Base-by-base conservation (phyloP, 2,329 filamentous ascomycete species). In the Nannizziopsis barbatae region DNA sequence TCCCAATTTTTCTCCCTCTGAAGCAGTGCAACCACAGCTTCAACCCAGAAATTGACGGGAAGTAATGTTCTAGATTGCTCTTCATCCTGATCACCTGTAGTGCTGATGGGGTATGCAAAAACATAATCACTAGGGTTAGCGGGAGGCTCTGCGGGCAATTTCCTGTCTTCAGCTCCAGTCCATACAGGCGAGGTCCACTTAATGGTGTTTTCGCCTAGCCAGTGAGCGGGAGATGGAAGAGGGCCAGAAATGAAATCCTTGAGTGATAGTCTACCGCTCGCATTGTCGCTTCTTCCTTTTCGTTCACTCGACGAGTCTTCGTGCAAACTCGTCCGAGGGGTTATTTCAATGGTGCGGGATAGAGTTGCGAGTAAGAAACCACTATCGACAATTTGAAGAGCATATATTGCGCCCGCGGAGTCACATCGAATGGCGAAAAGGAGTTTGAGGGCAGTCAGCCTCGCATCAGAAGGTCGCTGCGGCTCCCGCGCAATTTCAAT, bases 351-450 rank as follows among this genome's bases (percentile, higher is more conserved):
- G 5, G 75, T 80, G 33, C 87, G 80, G 56, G 80, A 83, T 8
- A 95, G 69, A 5, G 82, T 75, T 12, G 79, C 75, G 22, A 88
- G 86, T 18, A 95, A 71, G 46, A 79, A 79, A 54, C 83, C 79
- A 22, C 80, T 83, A 61, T 94, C 86, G 1, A 83, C 79, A 27
- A 79, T 76, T 31, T 77, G 68, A 6, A 80, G 80, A 46, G 95
- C 71, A 50, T 83, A 86, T 3, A 95, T 75, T 39, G 81, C 77
- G 55, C 89, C 79, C 8, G 83, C 79, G 62, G 84, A 86, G 64
- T 95, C 87, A 17, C 87, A 86, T 50, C 89, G 79, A 27, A 95
- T 70, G 38, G 89, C 80, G 61, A 93, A 90, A 1, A 95, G 70
- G 38, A 90, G 67, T 58, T 86, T 87, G 72, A 89, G 78, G 2